Base-by-base conservation (phyloP, 177 flowering plant genomes). In the Tripterygium wilfordii region DNA sequence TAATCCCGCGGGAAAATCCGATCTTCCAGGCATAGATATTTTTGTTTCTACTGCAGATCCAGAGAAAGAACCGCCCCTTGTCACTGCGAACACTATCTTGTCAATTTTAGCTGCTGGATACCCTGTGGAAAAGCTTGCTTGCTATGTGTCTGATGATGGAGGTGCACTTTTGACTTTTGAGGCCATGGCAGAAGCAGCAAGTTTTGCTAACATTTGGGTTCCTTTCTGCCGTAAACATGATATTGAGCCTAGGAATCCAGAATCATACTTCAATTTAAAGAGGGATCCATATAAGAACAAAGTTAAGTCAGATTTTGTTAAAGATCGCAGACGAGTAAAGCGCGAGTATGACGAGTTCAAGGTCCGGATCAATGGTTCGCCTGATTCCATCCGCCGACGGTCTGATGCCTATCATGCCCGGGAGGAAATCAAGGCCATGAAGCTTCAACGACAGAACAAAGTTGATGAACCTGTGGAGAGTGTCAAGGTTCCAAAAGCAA, bases 11-110 rank as follows among this genome's bases (percentile, higher is more conserved):
- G 91, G 83, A 35, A 82, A 67, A 56, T 79, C 88, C 18, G 88
- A 82, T 63, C 85, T 82, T 19, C 88, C 88, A 3, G 82, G 86
- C 33, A 65, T 83, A 26, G 90, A 83, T 53, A 40, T 83, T 22
- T 80, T 77, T 63, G 90, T 83, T 41, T 83, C 90, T 15, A 83
- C 90, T 29, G 87, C 90, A 12, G 90, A 83, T 64, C 90, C 90
- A 5, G 90, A 80, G 53, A 83, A 83, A 53, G 90, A 82, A 52
- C 90, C 90, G 4, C 90, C 90, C 9, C 86, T 82, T 27, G 88
- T 82, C 44, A 82, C 88, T 30, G 77, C 88, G 49, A 81, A 81
- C 56, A 79, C 88, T 26, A 81, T 81, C 32, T 58, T 81, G 49
- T 82, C 88, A 1, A 82, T 82, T 50, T 50, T 82, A 37, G 81